These are phyloP conservation scores for Penicillium robsamsonii DNA, from an alignment of 495 filamentous ascomycete species.

Conservation along the genomic window DNA sequence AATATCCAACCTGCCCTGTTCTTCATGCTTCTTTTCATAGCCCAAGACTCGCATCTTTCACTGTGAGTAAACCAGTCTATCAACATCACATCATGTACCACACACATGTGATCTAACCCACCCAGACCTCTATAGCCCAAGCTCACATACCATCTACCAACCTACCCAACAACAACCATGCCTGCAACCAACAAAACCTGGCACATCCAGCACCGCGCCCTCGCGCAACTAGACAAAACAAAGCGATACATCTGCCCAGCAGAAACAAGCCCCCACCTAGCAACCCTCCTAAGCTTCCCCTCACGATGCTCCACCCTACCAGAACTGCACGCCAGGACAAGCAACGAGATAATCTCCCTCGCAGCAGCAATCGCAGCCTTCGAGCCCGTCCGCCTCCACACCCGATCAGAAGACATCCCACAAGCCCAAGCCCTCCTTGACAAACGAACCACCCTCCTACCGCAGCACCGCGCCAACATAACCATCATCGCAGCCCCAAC, in stretches of 20 bases:
- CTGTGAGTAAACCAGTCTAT: constrained; percentile 6
- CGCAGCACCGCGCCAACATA: constrained; percentile 14
- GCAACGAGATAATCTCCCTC: constrained; percentile 31
- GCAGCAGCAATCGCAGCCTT: constrained; percentile 33
- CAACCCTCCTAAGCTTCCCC: constrained; percentile 38
- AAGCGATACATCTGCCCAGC: constrained; percentile 26
- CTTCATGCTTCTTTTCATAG: constrained; percentile 2
- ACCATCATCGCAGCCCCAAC: constrained; percentile 23
- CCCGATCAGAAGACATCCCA: constrained; percentile 24
- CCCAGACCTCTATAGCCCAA: background rate
- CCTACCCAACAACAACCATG: constrained; percentile 9
- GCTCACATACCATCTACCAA: background rate
- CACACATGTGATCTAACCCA: constrained; percentile 9
- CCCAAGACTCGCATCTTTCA: background rate
- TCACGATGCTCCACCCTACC: constrained; percentile 29
- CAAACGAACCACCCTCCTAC: background rate
- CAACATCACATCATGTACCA: background rate
- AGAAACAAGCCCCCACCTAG: constrained; percentile 29
- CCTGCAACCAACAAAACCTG: constrained; percentile 17
- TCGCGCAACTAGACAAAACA: constrained; percentile 4
- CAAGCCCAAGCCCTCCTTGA: constrained; percentile 22
- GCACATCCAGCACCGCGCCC: constrained; percentile 10
- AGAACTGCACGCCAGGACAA: constrained; percentile 22
- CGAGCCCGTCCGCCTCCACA: constrained; percentile 36
- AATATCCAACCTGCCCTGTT: background rate